Evolutionary conservation across 1,139 yeast genomes (phyloP).

Genomic region (Suhomyces taliae): DNA sequence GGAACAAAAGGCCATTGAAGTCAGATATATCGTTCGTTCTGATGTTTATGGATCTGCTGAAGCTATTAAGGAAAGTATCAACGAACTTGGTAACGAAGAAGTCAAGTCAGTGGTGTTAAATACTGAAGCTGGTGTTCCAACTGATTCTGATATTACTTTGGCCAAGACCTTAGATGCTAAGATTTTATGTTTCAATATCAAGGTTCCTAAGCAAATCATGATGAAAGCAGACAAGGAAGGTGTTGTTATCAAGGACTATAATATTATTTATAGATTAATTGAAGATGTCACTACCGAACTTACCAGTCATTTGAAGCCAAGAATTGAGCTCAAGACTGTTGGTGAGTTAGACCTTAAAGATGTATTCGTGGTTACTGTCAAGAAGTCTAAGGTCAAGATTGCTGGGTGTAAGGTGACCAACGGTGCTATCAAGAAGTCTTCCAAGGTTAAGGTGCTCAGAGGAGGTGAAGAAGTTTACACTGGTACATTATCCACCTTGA

Average conservation of each 20-base stretch:
- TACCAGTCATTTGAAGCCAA: constrained; percentile 62
- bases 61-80: constrained; percentile 70
- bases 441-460: constrained; percentile 66
- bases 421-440: constrained; percentile 64
- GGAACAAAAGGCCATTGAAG: constrained; percentile 24
- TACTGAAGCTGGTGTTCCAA: constrained; percentile 82
- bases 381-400: constrained; percentile 51
- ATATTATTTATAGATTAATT: constrained; percentile 82
- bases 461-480: constrained; percentile 53
- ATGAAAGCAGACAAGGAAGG: constrained; percentile 59
- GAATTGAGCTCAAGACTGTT: constrained; percentile 62
- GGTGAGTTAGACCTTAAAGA: constrained; percentile 74
- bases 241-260: constrained; percentile 66
- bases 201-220: constrained; percentile 63
- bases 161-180: constrained; percentile 76
- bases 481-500: constrained; percentile 74
- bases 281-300: constrained; percentile 77
- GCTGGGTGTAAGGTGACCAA: constrained; percentile 88
- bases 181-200: constrained; percentile 76
- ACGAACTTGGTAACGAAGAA: constrained; percentile 81
- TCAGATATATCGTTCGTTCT: constrained; percentile 75
- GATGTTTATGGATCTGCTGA: constrained; percentile 80
- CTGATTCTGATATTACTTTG: constrained; percentile 77
- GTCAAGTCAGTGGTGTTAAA: constrained; percentile 68
- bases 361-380: constrained; percentile 63